Conservation (phyloP, 1,284 basidiomycete genomes). For the Vanrija pseudolonga region DNA sequence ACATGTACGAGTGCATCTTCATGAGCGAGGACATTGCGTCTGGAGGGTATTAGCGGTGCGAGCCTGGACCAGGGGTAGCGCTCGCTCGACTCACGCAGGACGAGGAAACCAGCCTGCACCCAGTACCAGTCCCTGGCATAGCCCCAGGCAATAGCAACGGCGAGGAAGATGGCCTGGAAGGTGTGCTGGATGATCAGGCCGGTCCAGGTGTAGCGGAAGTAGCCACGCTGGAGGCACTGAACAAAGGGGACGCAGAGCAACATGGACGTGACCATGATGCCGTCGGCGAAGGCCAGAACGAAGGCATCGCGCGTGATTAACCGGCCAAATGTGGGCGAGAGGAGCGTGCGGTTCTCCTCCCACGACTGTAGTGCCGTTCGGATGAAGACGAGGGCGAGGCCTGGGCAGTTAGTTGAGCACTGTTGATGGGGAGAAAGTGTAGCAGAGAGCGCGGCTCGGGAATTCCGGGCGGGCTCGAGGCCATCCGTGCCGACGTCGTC, state of each 20-base stretch:
- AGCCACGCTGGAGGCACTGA: constrained; percentile 67
- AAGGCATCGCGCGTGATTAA: constrained; percentile 84
- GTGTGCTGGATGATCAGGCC: constrained; percentile 73
- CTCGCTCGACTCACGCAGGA: constrained; percentile 57
- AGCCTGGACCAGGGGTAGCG: no score
- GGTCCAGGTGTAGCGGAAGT: constrained; percentile 71
- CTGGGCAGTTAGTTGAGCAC: constrained; percentile 51
- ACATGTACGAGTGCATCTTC: constrained; percentile 84
- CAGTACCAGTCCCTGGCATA: constrained; percentile 81
- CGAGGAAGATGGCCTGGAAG: constrained; percentile 68
- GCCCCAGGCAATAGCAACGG: constrained; percentile 58
- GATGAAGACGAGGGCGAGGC: constrained; percentile 73
- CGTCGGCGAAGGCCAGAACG: constrained; percentile 79
- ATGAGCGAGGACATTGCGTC: constrained; percentile 47
- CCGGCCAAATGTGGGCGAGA: constrained; percentile 76
- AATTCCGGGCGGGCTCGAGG: background rate
- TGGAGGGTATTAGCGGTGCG: constrained; percentile 11
- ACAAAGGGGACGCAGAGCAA: constrained; percentile 77
- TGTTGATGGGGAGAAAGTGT: no score
- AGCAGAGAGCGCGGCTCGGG: background rate
- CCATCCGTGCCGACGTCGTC: no score
- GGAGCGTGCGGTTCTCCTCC: constrained; percentile 69
- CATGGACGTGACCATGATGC: constrained; percentile 70
- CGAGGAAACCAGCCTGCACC: constrained; percentile 96
- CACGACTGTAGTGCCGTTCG: constrained; percentile 72